A percentile compares a stretch with the other conserved stretches of the same genome.
These are phyloP conservation scores for Selaginella tamariscina DNA, from an alignment of 75 land plant species.

Conservation along the genomic window DNA sequence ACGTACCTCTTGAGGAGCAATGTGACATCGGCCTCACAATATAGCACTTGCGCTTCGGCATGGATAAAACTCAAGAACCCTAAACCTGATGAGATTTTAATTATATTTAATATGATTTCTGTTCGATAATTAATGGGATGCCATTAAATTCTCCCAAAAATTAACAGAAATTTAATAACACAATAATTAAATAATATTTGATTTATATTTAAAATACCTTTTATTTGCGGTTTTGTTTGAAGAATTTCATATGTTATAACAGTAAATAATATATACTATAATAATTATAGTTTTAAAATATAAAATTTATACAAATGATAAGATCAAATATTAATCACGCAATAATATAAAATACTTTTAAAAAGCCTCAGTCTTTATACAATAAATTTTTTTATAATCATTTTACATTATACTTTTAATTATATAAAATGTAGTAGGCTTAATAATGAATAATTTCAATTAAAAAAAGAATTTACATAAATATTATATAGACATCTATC, in stretches of 20 bases:
- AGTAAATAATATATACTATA: neutral
- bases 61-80: no score
- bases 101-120: no score
- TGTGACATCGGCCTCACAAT: constrained; percentile 19
- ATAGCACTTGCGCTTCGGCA: constrained; percentile 9
- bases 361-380: neutral
- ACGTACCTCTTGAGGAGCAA: constrained; percentile 17
- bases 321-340: constrained; percentile 5
- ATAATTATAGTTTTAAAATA: neutral
- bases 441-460: neutral
- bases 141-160: neutral
- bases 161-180: neutral
- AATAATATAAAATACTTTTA: constrained; percentile 8
- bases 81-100: no score
- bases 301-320: neutral
- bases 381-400: neutral
- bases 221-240: neutral
- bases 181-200: neutral
- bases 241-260: neutral
- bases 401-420: neutral
- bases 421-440: neutral
- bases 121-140: no score
- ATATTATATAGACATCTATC: no score
- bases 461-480: no score
- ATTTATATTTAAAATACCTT: neutral